Evolutionary conservation across 805 yeast species (phyloP).

Genomic region (Candida taoyuanica): DNA sequence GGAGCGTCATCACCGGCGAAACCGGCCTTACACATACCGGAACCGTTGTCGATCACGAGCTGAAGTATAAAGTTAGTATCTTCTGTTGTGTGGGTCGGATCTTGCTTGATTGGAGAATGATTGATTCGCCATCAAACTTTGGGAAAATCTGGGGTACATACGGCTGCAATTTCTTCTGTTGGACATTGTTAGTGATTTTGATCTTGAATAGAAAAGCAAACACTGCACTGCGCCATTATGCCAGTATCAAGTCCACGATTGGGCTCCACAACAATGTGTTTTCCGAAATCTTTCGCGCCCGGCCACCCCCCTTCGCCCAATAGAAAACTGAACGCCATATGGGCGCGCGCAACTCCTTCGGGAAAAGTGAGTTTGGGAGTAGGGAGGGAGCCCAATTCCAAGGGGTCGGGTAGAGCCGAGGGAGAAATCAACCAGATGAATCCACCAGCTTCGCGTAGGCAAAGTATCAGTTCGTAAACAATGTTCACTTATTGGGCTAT

Average conservation of each 20-base stretch:
- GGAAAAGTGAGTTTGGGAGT: slow-evolving; percentile 1
- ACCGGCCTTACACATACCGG: slow-evolving; percentile 99
- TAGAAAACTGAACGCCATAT: neutral
- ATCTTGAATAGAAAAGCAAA: neutral
- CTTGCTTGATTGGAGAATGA: no score
- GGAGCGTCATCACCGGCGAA: slow-evolving; percentile 99
- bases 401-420: neutral
- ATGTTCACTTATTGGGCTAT: no score
- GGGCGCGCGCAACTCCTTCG: neutral
- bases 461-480: no score
- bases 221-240: neutral
- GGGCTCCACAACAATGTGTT: neutral
- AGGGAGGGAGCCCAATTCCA: neutral
- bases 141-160: no score
- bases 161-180: slow-evolving; percentile 18
- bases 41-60: slow-evolving; percentile 96
- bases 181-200: slow-evolving; percentile 11
- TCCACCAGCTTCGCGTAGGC: neutral
- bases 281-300: slow-evolving; percentile 2
- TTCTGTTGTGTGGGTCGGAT: neutral
- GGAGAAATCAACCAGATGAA: neutral
- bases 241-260: no score
- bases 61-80: slow-evolving; percentile 22
- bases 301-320: neutral
- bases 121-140: neutral